Base-by-base conservation (phyloP, 352 stramenopile species). In the Phytophthora lateralis region DNA sequence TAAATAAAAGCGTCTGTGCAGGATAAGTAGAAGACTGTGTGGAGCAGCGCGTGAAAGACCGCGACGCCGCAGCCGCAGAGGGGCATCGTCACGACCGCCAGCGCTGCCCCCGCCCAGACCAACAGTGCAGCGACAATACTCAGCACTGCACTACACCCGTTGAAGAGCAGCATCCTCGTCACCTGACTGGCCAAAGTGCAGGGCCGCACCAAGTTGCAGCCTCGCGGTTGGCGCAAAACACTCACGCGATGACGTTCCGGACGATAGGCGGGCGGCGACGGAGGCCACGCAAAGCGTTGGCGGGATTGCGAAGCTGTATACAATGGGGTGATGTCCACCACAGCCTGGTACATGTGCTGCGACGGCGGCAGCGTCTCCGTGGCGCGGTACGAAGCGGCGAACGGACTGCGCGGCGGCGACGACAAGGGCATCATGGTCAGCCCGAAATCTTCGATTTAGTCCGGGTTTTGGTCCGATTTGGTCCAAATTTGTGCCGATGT, bases 11-110 rank as follows among this genome's bases (percentile, higher is more conserved):
- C 76, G 38, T 90, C 82, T 0, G 65, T 48, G 45, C 62, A 69
- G 42, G 69, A 76, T 37, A 82, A 50, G 39, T 70, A 75, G 45
- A 76, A 85, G 18, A 76, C 68, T 0, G 64, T 17, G 9, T 58
- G 69, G 27, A 90, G 39, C 21, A 89, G 45, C n/a, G 55, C 27
- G 14, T 76, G 66, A 41, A 85, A 82, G 37, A 89, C 60, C 9
- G 82, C 52, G 41, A 89, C 43, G 24, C 78, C 76, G n/a, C 76
- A 75, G 46, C 78, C 75, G 26, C 78, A 89, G 11, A 89, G 48
- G n/a, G 80, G 78, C 20, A 91, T 69, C 42, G 71, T 61, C 41
- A 71, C 27, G 18, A 82, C 38, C 9, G 68, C 37, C 27, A 85
- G 43, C 32, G 59, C 14, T 6, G 70, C 50, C 1, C 57, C 70